Evolutionary conservation across 129 eudicot species (phyloP).

Genomic region (Gnaphalium uliginosum): DNA sequence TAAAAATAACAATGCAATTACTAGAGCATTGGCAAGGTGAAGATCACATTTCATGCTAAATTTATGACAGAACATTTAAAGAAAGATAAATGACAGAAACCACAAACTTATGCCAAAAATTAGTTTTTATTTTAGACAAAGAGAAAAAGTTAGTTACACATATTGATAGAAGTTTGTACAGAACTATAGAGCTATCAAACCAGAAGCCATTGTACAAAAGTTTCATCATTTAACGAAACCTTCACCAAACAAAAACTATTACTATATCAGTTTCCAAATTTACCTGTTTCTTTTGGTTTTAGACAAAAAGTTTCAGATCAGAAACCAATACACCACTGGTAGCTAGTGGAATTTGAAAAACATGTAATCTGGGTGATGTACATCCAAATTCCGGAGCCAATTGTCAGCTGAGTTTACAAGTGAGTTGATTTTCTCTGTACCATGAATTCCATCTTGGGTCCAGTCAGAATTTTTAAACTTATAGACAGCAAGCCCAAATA

Average conservation of each 20-base stretch:
- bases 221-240: slow-evolving; percentile 24
- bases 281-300: slow-evolving; percentile 1
- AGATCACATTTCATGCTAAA: not conserved
- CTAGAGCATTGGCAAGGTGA: not conserved
- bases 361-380: slow-evolving; percentile 70
- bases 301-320: not conserved
- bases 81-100: not conserved
- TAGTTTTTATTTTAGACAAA: not conserved
- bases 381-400: slow-evolving; percentile 72
- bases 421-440: slow-evolving; percentile 53
- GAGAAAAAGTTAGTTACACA: not conserved
- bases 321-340: not conserved
- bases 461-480: slow-evolving; percentile 71
- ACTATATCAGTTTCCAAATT: slow-evolving; percentile 6
- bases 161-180: slow-evolving; percentile 13
- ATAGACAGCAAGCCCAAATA: slow-evolving; percentile 69
- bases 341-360: slow-evolving; percentile 55
- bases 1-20: not conserved
- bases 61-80: not conserved
- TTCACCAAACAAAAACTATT: not conserved
- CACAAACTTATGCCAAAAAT: not conserved
- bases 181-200: slow-evolving; percentile 22
- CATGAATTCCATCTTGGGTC: slow-evolving; percentile 53
- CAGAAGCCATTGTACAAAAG: slow-evolving; percentile 15
- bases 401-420: slow-evolving; percentile 59